Evolutionary conservation across 2,329 filamentous ascomycete species (phyloP), one percentile per base, ranked within the genome.

Genomic region (Colletotrichum cuscutae): DNA sequence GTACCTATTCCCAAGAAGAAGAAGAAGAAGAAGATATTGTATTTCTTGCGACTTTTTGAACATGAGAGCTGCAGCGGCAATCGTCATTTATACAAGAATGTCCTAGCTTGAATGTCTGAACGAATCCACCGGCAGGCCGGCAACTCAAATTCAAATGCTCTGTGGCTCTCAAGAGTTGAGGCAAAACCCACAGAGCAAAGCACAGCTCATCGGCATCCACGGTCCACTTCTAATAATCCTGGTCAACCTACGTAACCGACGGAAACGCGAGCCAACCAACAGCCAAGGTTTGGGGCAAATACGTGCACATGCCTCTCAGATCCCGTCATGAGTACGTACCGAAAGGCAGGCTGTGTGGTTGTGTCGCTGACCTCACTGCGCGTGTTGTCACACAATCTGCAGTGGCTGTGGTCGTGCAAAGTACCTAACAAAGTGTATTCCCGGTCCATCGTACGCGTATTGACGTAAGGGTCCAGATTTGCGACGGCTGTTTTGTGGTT

Each of bases 391-490:
- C 11, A 53, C 52, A 54, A 32, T 59, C 58, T 69, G 62, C 32
- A 59, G 52, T 28, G 22, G 61, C 28, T 6, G 26, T 57, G 26
- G 46, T 13, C n/a, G 53, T 52, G 22, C 32, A 22, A 49, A 49
- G 19, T n/a, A 35, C 32, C 32, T 35, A 19, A 19, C 37, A 19
- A 42, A 42, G 6, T 19, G 42, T 22, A 49, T 49, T 49, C 42
- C 42, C 19, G 42, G 42, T 22, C 42, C 19, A 22, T 46, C 5
- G 52, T 42, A 59, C 59, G 54, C 30, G 53, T 63, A 59, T 54
- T 72, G 70, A 72, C 70, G 70, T 72, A 72, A 72, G 37, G 22
- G 30, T 42, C 37, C n/a, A 52, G 28, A 7, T 37, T 28, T 42
- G 56, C 35, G 56, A 58, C 53, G 53, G 37, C 67, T 52, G 58